Evolutionary conservation across 176 grass and related monocot species (phyloP).

Genomic region (Puccinellia tenuiflora): DNA sequence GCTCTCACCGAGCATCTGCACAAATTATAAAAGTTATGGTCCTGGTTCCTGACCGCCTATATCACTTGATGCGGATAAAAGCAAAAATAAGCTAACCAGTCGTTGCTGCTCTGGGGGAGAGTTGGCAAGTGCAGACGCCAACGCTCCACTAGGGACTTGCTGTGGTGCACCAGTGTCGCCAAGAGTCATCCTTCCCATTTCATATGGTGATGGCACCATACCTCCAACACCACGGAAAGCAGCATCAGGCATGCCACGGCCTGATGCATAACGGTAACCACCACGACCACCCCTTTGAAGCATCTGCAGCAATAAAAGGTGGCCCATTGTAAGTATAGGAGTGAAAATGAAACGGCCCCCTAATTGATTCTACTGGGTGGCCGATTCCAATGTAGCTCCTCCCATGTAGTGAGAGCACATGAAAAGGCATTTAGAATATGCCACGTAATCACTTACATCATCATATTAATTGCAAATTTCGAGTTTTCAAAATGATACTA

Average conservation of each 20-base stretch:
- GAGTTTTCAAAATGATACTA: too few species aligned
- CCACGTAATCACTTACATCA: too few species aligned
- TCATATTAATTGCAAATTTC: too few species aligned
- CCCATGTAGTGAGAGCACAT: too few species aligned
- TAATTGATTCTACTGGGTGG: too few species aligned
- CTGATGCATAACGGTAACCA: constrained; percentile 50
- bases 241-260: constrained; percentile 41
- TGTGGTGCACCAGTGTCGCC: constrained; percentile 18
- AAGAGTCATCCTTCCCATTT: constrained; percentile 48
- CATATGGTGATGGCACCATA: constrained; percentile 50
- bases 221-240: constrained; percentile 44
- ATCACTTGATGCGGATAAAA: background rate
- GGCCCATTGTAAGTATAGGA: background rate
- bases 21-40: background rate
- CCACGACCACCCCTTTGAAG: constrained; percentile 52
- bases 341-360: background rate
- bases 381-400: too few species aligned
- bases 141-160: constrained; percentile 39
- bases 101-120: constrained; percentile 54
- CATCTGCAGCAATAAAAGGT: constrained; percentile 33
- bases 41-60: background rate
- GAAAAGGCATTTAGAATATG: too few species aligned
- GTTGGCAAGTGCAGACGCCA: constrained; percentile 56
- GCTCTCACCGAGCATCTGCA: constrained; percentile 59
- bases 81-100: constrained; percentile 23